Percentiles rank a stretch among this genome's conserved stretches.
These are phyloP conservation scores for Polychaeton citri DNA, from an alignment of 2,329 filamentous ascomycete genomes.

Conservation along the genomic window DNA sequence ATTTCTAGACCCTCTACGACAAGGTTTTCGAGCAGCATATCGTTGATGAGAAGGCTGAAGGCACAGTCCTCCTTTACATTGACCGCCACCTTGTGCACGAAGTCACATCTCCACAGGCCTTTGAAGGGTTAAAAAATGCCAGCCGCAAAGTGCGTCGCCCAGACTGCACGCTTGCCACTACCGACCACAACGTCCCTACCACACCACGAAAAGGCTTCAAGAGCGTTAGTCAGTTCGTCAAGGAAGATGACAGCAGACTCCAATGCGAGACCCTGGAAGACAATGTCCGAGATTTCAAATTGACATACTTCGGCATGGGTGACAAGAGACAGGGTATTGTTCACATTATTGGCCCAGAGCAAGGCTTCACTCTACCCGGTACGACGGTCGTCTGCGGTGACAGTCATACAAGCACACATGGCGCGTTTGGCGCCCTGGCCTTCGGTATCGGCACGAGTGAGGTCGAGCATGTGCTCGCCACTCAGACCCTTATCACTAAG, in stretches of 20 bases:
- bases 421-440: slow-evolving; percentile 85
- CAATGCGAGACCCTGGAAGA: slow-evolving; percentile 95
- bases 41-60: slow-evolving; percentile 88
- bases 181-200: not conserved
- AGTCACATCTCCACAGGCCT: slow-evolving; percentile 97
- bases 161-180: slow-evolving; percentile 56
- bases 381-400: slow-evolving; percentile 97
- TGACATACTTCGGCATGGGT: slow-evolving; percentile 93
- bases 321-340: slow-evolving; percentile 98
- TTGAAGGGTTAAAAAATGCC: slow-evolving; percentile 87
- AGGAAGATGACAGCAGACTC: slow-evolving; percentile 82
- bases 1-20: slow-evolving; percentile 78
- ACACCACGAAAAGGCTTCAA: slow-evolving; percentile 60
- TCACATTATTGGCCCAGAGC: slow-evolving; percentile 95
- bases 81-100: slow-evolving; percentile 95
- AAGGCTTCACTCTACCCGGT: slow-evolving; percentile 93
- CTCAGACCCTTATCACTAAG: slow-evolving; percentile 87
- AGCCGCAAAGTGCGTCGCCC: slow-evolving; percentile 77
- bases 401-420: slow-evolving; percentile 95
- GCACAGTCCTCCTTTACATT: slow-evolving; percentile 86
- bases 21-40: slow-evolving; percentile 94
- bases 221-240: slow-evolving; percentile 84
- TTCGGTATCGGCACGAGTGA: slow-evolving; percentile 97
- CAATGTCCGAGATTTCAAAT: slow-evolving; percentile 90
- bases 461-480: slow-evolving; percentile 95